Percentiles rank a stretch among this genome's conserved stretches.
phyloP scores from a whole-genome alignment of 345 rosid species.

The Psidium friedrichsthalianum region DNA sequence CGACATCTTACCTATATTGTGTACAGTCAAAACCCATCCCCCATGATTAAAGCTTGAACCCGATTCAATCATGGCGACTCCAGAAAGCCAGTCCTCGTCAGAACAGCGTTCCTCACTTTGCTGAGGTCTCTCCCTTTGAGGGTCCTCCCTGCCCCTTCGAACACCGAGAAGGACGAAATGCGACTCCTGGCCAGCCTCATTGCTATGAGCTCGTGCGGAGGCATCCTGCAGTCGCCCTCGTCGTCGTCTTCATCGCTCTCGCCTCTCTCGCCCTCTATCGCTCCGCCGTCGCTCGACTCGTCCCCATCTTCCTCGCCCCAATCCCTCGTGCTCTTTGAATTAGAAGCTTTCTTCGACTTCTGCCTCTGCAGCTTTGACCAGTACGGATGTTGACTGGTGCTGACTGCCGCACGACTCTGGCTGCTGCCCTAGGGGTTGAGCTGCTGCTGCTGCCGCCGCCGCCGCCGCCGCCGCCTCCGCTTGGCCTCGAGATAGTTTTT shows the following conservation, averaged over 20 bases:
- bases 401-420: slow-evolving; percentile 30
- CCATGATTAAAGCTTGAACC: neutral
- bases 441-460: too few relatives aligned
- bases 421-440: slow-evolving; percentile 5
- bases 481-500: slow-evolving; percentile 38
- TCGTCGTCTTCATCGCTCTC: neutral
- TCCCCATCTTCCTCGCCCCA: slow-evolving; percentile 1
- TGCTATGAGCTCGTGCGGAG: slow-evolving; percentile 69
- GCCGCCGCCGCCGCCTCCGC: neutral
- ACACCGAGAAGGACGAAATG: slow-evolving; percentile 59
- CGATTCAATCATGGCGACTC: slow-evolving; percentile 15
- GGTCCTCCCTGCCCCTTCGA: slow-evolving; percentile 80
- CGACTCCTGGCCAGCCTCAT: slow-evolving; percentile 49
- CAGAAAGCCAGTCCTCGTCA: slow-evolving; percentile 79
- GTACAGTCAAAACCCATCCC: neutral
- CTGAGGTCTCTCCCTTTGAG: slow-evolving; percentile 81
- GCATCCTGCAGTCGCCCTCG: slow-evolving; percentile 18
- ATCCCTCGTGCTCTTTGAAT: neutral
- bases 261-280: neutral
- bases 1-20: neutral
- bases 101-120: slow-evolving; percentile 62
- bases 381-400: slow-evolving; percentile 60
- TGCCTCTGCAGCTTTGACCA: slow-evolving; percentile 43
- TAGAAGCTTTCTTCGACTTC: slow-evolving; percentile 20
- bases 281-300: slow-evolving; percentile 3